Conservation (phyloP, 2,329 filamentous ascomycete genomes). For the Ceratocystis colombiana region DNA sequence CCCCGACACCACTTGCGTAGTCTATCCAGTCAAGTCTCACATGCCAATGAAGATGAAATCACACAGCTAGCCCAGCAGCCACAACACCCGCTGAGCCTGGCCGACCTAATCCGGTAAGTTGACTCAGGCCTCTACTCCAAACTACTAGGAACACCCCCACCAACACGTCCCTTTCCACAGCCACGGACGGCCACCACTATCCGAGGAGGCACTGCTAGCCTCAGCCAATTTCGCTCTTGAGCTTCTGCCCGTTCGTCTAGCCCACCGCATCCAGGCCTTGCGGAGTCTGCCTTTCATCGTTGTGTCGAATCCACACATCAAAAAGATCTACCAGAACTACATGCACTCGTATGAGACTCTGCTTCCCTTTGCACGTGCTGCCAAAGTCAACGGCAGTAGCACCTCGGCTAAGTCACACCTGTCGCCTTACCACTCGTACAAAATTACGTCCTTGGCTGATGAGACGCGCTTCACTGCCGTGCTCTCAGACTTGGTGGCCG, state of each 20-base stretch:
- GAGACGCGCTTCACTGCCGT: constrained; percentile 87
- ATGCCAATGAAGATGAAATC: constrained; percentile 63
- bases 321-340: constrained; percentile 92
- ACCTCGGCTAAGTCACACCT: background rate
- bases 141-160: background rate
- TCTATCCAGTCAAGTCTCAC: constrained; percentile 16
- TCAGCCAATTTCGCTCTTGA: constrained; percentile 94
- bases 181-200: constrained; percentile 74
- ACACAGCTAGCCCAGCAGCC: constrained; percentile 65
- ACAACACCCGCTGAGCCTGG: constrained; percentile 71
- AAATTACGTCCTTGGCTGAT: constrained; percentile 39
- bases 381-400: constrained; percentile 33
- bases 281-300: constrained; percentile 95
- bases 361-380: constrained; percentile 58
- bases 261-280: constrained; percentile 84
- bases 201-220: constrained; percentile 65
- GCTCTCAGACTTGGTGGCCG: constrained; percentile 88
- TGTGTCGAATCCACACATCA: constrained; percentile 93
- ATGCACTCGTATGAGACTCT: constrained; percentile 84
- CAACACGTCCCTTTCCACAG: constrained; percentile 32
- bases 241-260: constrained; percentile 81
- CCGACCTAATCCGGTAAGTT: constrained; percentile 73
- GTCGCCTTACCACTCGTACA: constrained; percentile 38
- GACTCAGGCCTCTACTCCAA: background rate
- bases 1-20: background rate